phyloP scores from a whole-genome alignment of 352 stramenopile genomes.

The Pythium pectinolyticum region DNA sequence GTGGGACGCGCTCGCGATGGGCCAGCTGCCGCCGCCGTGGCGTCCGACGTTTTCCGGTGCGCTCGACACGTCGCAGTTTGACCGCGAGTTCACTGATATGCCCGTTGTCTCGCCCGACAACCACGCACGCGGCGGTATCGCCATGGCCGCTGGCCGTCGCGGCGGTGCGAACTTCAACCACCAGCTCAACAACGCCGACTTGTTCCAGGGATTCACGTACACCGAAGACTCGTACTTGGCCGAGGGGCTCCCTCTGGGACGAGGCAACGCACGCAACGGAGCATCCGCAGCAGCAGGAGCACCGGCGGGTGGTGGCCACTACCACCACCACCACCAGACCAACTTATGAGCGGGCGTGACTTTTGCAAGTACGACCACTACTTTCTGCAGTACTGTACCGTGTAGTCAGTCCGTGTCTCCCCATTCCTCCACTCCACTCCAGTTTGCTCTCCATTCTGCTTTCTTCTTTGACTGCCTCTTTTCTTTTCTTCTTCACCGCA shows the following conservation, averaged over 20 bases:
- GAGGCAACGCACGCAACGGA: not conserved
- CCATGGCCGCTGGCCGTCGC: constrained; percentile 39
- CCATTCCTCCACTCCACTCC: not conserved
- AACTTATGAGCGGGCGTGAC: constrained; percentile 47
- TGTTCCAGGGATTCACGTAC: constrained; percentile 88
- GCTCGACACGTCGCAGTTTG: constrained; percentile 97
- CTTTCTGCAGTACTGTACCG: not conserved
- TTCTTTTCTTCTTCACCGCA: constrained; percentile 18
- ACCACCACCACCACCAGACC: constrained; percentile 31
- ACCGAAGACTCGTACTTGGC: constrained; percentile 80
- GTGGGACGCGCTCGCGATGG: constrained; percentile 60
- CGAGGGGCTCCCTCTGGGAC: constrained; percentile 42
- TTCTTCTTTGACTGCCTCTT: constrained; percentile 2
- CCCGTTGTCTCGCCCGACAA: constrained; percentile 92
- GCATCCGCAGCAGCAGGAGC: constrained; percentile 15
- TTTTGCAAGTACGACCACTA: too few relatives aligned
- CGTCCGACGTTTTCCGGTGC: constrained; percentile 90
- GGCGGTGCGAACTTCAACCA: constrained; percentile 47
- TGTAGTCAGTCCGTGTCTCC: not conserved
- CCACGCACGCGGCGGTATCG: constrained; percentile 53
- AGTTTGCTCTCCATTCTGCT: not conserved
- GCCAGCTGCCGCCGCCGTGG: constrained; percentile 88
- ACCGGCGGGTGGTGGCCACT: too few relatives aligned
- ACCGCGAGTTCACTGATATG: constrained; percentile 97
- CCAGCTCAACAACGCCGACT: constrained; percentile 59